Evolutionary conservation across 192 early-diverging fungal species (phyloP), one percentile per base, ranked within the genome.

Genomic region (Nowakowskiella sp.): DNA sequence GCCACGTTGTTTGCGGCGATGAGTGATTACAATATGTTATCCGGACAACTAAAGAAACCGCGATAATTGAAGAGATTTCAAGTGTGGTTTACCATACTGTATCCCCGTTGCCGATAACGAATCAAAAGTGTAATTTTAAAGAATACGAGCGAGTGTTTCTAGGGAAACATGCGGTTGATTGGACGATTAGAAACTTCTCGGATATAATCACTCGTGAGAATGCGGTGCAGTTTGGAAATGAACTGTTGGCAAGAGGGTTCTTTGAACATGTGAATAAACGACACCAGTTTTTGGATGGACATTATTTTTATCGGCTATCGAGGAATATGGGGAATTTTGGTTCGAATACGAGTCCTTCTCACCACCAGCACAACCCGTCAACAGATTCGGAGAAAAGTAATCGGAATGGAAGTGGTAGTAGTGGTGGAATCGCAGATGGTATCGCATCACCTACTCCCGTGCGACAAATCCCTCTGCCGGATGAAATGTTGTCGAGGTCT

Each of bases 101-200:
- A 7, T 70, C 66, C 1, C 90, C 90, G 1, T 42, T 94, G 16
- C 57, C 64, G 31, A 71, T 92, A 26, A 71, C 74, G 61, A 82
- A 90, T 55, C 73, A 85, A 16, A 77, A 87, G 25, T 97, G 94
- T 92, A 92, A 94, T 68, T 81, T 84, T 51, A 59, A 67, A 16
- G 55, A 86, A 28, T 92, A 88, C 61, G 68, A 72, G 31, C 65
- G 71, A 21, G 74, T 82, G 0, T 90, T 94, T 60, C 62, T 85
- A 29, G 92, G 94, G 21, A 80, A 71, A 34, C 90, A 95, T 51
- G 73, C 82, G 42, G 86, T 95, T 1, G 86, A 94, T 54, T 97
- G 92, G 92, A 58, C 92, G 25, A 67, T 93, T 39, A 59, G 66
- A 28, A 81, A 80, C 32, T 86, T 94, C 68, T 66, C 68, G 24